A percentile compares a stretch with the other conserved stretches of the same genome.
phyloP scores from a whole-genome alignment of 192 early-diverging fungal species.

The Backusella tuberculispora region DNA sequence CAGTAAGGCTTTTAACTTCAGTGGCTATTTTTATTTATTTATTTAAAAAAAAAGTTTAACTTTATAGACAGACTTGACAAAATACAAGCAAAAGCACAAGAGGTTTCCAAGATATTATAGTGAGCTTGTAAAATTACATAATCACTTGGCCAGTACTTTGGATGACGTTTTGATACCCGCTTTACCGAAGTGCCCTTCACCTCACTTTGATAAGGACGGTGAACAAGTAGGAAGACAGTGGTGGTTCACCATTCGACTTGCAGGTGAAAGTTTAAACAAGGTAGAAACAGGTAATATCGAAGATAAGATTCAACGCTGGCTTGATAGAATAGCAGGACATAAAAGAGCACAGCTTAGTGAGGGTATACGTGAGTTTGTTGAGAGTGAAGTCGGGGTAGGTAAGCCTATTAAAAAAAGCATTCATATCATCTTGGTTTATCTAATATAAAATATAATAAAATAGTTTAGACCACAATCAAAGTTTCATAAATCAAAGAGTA shows the following conservation, averaged over 20 bases:
- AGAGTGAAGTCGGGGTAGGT: constrained; percentile 39
- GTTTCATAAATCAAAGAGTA: constrained; percentile 6
- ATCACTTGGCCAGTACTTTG: constrained; percentile 25
- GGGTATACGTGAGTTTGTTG: constrained; percentile 42
- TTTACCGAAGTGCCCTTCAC: constrained; percentile 28
- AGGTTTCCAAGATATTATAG: constrained; percentile 38
- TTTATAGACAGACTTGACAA: constrained; percentile 33
- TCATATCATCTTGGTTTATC: background rate
- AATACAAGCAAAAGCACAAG: constrained; percentile 38
- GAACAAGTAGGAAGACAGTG: constrained; percentile 21
- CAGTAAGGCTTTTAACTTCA: constrained; percentile 21
- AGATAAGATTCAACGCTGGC: constrained; percentile 34
- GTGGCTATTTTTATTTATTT: background rate
- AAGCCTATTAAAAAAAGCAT: background rate
- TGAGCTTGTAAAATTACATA: constrained; percentile 31
- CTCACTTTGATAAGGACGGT: constrained; percentile 33
- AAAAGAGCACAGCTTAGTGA: constrained; percentile 22
- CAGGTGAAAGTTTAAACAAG: background rate
- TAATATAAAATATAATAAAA: constrained; percentile 4
- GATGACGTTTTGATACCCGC: constrained; percentile 31
- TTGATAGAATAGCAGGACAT: constrained; percentile 30
- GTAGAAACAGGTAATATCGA: constrained; percentile 19
- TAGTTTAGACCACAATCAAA: constrained; percentile 32
- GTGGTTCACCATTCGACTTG: constrained; percentile 24
- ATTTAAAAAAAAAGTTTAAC: constrained; percentile 6